A percentile compares a stretch with the other conserved stretches of the same genome.
phyloP scores from a whole-genome alignment of 2,329 filamentous ascomycete genomes.

The Ampelomyces quisqualis region DNA sequence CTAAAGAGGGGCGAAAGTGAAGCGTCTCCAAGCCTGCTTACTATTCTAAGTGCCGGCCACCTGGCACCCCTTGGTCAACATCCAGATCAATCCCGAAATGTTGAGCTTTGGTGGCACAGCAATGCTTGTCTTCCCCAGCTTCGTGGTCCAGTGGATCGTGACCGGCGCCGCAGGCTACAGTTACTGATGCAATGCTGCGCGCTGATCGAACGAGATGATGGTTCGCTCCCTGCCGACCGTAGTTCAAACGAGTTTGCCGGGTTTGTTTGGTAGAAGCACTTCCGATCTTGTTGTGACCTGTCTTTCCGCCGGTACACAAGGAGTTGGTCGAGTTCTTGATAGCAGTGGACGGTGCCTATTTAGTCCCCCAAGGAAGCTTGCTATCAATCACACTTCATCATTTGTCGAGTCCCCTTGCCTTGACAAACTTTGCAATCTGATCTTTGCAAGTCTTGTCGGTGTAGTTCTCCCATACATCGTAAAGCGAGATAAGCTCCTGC shows the following conservation, averaged over 20 bases:
- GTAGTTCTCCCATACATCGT: conserved; percentile 71
- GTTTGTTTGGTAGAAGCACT: neutral
- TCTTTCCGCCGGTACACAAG: no score
- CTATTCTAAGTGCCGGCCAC: conserved; percentile 28
- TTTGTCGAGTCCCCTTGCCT: conserved; percentile 59
- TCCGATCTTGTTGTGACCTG: no score
- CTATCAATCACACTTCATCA: conserved; percentile 32
- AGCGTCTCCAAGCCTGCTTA: conserved; percentile 18
- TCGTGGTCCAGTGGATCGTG: no score
- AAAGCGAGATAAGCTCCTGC: conserved; percentile 87
- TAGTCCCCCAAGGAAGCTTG: conserved; percentile 6
- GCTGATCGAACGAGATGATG: neutral
- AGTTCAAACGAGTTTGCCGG: conserved; percentile 3
- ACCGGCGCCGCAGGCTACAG: conserved; percentile 9
- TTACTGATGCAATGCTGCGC: neutral
- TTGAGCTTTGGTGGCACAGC: conserved; percentile 10
- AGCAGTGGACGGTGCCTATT: no score
- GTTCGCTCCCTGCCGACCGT: neutral
- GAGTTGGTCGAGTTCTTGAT: no score
- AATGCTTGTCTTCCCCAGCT: conserved; percentile 6
- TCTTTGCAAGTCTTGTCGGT: conserved; percentile 66
- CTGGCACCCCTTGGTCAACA: conserved; percentile 25
- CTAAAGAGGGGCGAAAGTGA: conserved; percentile 5
- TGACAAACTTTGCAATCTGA: conserved; percentile 62
- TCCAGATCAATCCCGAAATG: conserved; percentile 16